Percentiles rank a stretch among this genome's conserved stretches.
Conservation (phyloP, 2,329 filamentous ascomycete species). For the Aspergillaceae sp. region DNA sequence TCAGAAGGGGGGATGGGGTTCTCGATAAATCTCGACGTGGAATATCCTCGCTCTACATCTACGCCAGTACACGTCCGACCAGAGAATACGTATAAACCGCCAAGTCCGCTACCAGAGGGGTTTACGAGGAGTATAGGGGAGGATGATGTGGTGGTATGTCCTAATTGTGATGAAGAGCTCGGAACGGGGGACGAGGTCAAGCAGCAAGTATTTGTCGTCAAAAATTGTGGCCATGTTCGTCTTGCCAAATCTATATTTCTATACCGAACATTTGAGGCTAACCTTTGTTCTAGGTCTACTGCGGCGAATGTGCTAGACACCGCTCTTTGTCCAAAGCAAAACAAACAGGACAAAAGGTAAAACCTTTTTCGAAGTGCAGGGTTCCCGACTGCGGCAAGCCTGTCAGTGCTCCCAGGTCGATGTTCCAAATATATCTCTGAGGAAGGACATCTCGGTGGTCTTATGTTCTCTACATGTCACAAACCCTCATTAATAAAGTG, state of each 20-base stretch:
- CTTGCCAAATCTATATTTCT: neutral
- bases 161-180: conserved; percentile 77
- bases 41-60: conserved; percentile 39
- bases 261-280: conserved; percentile 1
- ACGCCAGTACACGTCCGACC: conserved; percentile 20
- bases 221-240: conserved; percentile 82
- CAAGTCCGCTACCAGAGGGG: conserved; percentile 58
- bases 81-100: conserved; percentile 47
- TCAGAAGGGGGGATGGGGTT: conserved; percentile 8
- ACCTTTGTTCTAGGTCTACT: conserved; percentile 35
- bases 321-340: conserved; percentile 29
- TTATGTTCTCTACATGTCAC: no score
- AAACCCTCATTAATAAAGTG: no score
- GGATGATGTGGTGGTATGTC: conserved; percentile 68
- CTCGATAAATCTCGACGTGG: conserved; percentile 21
- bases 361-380: conserved; percentile 38
- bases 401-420: conserved; percentile 30
- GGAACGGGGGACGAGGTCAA: conserved; percentile 63
- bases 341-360: conserved; percentile 23
- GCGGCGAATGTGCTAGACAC: conserved; percentile 39
- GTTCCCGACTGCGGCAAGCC: conserved; percentile 34
- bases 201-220: conserved; percentile 86
- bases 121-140: conserved; percentile 71
- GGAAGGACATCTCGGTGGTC: neutral
- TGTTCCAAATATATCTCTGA: conserved; percentile 43